A percentile compares a stretch with the other conserved stretches of the same genome.
Evolutionary conservation across 805 yeast genomes (phyloP).

Genomic region (Pichia heedii): DNA sequence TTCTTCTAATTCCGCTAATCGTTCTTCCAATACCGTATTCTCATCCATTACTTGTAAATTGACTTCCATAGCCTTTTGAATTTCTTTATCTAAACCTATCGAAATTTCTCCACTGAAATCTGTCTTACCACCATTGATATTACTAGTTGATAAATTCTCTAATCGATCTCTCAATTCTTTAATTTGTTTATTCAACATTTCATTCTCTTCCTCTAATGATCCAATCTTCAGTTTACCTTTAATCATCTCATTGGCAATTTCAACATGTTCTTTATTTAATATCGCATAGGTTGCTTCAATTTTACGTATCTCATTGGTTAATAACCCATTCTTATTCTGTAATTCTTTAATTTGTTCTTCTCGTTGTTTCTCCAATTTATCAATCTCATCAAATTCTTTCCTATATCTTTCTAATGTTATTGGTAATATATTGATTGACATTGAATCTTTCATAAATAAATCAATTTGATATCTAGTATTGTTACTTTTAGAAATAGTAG

Average conservation of each 20-base stretch:
- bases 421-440: slow-evolving; percentile 65
- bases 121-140: slow-evolving; percentile 13
- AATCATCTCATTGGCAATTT: slow-evolving; percentile 80
- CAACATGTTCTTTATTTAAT: slow-evolving; percentile 75
- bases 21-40: slow-evolving; percentile 49
- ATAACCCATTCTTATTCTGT: slow-evolving; percentile 56
- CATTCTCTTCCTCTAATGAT: slow-evolving; percentile 65
- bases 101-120: slow-evolving; percentile 19
- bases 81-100: slow-evolving; percentile 36
- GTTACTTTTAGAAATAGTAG: not conserved
- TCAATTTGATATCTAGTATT: slow-evolving; percentile 46
- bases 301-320: slow-evolving; percentile 63
- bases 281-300: slow-evolving; percentile 62
- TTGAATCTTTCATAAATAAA: slow-evolving; percentile 69
- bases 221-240: slow-evolving; percentile 69
- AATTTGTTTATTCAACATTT: slow-evolving; percentile 43
- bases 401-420: slow-evolving; percentile 60
- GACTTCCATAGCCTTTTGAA: slow-evolving; percentile 50
- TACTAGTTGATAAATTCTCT: slow-evolving; percentile 23
- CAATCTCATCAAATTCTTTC: slow-evolving; percentile 69
- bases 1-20: slow-evolving; percentile 33
- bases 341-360: slow-evolving; percentile 52
- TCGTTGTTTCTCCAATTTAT: slow-evolving; percentile 54
- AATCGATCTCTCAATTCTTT: slow-evolving; percentile 37
- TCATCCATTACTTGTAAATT: slow-evolving; percentile 59